Conservation (phyloP, 768 basidiomycete genomes). For the Lactarius sanguifluus region DNA sequence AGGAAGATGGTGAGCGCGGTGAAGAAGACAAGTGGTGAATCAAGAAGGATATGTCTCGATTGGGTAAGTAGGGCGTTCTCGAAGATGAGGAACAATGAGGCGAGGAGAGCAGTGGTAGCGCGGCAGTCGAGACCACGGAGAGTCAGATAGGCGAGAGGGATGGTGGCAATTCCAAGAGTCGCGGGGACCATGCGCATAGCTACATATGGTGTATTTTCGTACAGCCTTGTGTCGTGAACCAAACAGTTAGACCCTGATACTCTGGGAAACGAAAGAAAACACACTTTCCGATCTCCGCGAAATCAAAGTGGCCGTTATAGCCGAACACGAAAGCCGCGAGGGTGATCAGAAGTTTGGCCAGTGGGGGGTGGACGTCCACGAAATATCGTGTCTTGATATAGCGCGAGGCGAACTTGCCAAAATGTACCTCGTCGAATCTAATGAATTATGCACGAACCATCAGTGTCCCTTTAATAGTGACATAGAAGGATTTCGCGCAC, state of each 20-base stretch:
- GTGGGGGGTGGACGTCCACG: slow-evolving; percentile 95
- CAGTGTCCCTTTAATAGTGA: neutral
- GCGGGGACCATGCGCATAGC: slow-evolving; percentile 98
- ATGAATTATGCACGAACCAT: neutral
- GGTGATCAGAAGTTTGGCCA: slow-evolving; percentile 94
- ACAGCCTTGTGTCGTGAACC: slow-evolving; percentile 51
- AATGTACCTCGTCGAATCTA: slow-evolving; percentile 98
- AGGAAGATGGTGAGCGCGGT: slow-evolving; percentile 85
- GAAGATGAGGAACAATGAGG: slow-evolving; percentile 88
- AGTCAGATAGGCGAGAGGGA: slow-evolving; percentile 91
- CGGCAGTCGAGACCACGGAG: slow-evolving; percentile 91
- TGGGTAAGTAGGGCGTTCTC: slow-evolving; percentile 97
- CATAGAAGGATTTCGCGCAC: slow-evolving; percentile 50
- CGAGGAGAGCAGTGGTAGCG: slow-evolving; percentile 88
- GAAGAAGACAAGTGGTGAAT: slow-evolving; percentile 98
- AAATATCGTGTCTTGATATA: slow-evolving; percentile 93
- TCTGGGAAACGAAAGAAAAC: slow-evolving; percentile 34
- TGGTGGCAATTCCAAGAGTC: slow-evolving; percentile 79
- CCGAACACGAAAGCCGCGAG: slow-evolving; percentile 84
- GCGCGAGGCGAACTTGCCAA: slow-evolving; percentile 93
- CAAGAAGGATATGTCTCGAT: slow-evolving; percentile 94
- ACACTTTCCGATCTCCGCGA: slow-evolving; percentile 96
- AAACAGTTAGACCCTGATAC: neutral
- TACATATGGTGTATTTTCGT: slow-evolving; percentile 88
- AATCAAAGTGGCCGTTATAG: slow-evolving; percentile 93